phyloP scores from a whole-genome alignment of 176 grass and related monocot genomes.

The Olyra latifolia region DNA sequence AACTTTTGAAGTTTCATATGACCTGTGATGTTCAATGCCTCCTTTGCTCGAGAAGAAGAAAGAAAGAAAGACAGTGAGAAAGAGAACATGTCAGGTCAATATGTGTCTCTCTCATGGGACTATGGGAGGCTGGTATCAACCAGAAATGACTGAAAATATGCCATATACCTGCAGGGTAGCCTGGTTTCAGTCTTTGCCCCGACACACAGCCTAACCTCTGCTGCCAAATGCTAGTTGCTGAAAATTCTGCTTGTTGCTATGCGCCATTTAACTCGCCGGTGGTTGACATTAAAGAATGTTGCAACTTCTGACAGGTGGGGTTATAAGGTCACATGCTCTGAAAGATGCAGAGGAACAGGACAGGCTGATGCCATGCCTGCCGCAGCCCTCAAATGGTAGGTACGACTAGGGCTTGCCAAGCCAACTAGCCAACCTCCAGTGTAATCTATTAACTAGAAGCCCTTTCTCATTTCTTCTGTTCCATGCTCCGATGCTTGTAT shows the following conservation, averaged over 20 bases:
- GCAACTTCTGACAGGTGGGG: neutral
- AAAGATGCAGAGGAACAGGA: neutral
- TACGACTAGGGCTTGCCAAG: conserved; percentile 9
- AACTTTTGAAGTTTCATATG: no score
- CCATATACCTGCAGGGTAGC: neutral
- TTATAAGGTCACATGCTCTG: conserved; percentile 29
- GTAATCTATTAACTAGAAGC: neutral
- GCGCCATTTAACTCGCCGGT: neutral
- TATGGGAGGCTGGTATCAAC: neutral
- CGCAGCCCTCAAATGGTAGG: conserved; percentile 10
- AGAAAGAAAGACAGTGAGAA: neutral
- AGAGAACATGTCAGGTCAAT: neutral
- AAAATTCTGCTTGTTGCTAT: conserved; percentile 5
- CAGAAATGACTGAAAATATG: neutral
- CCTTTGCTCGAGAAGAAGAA: neutral
- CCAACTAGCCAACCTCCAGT: neutral
- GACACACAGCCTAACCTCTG: conserved; percentile 7
- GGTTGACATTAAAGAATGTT: neutral
- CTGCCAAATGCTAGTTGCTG: neutral
- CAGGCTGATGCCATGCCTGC: neutral
- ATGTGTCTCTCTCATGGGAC: neutral
- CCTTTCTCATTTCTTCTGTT: neutral
- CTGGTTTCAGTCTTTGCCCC: neutral
- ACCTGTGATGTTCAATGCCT: neutral
- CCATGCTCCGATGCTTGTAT: no score